phyloP scores from a whole-genome alignment of 2,329 filamentous ascomycete species.

The Botrytis fabae region DNA sequence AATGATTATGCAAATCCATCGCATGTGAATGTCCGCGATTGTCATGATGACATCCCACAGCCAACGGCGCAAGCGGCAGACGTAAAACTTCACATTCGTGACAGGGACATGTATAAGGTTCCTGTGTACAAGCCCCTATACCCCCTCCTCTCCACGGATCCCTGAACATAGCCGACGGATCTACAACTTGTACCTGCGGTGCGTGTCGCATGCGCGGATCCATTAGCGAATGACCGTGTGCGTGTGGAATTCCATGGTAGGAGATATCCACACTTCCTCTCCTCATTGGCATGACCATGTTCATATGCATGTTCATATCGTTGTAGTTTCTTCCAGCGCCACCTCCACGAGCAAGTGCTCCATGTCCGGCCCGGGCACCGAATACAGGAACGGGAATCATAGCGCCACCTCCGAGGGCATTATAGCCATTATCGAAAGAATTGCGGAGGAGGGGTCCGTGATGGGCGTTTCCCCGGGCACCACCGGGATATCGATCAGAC shows the following conservation, averaged over 20 bases:
- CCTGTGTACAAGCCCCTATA: background rate
- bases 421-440: conserved; percentile 18
- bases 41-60: conserved; percentile 9
- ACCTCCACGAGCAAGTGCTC: conserved; percentile 6
- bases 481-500: conserved; percentile 17
- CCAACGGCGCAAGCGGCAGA: background rate
- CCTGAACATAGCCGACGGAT: background rate
- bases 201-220: conserved; percentile 8
- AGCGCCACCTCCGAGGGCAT: background rate
- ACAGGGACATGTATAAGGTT: conserved; percentile 5
- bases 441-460: conserved; percentile 16
- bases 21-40: background rate
- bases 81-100: conserved; percentile 8
- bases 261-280: conserved; percentile 8
- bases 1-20: conserved; percentile 18
- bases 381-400: conserved; percentile 11
- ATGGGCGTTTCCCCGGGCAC: conserved; percentile 2
- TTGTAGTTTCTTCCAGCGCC: conserved; percentile 11
- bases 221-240: background rate
- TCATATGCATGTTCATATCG: background rate
- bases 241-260: background rate
- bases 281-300: conserved; percentile 1
- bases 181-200: conserved; percentile 8
- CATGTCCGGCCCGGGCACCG: conserved; percentile 1
- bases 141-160: conserved; percentile 1